Base-by-base conservation (phyloP, 2,329 filamentous ascomycete species). In the Aspergillus versicolor region DNA sequence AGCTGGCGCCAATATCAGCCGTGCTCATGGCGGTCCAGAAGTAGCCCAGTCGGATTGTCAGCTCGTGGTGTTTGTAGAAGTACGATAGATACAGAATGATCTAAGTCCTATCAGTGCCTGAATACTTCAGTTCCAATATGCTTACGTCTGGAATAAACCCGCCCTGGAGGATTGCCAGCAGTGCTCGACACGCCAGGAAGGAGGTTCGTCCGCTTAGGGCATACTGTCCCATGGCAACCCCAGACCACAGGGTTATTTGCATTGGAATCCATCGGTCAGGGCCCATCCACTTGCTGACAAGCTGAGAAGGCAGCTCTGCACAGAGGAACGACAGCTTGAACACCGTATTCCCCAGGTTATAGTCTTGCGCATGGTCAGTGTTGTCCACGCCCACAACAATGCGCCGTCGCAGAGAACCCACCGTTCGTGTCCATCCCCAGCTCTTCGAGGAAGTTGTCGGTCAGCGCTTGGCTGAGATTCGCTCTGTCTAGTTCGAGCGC, bases 11-110 rank as follows among this genome's bases (percentile, higher is more conserved):
- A 19, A 81, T 81, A 2, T 72, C 67, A 0, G 79, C 80, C 0
- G 70, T 68, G 46, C 79, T 62, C 12, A 88, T 84, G 0, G 87
- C 81, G 0, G 84, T 84, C 89, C 88, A 92, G 74, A 91, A 91
- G 66, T 80, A 84, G 61, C 84, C 84, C 17, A 92, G 74, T 1
- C 89, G 82, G 8, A 82, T 81, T 0, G 88, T 87, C 0, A 92
- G 77, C 68, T 92, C 89, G 49, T 80, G 80, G 1, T 84, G 84
- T 45, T 84, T 91, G 75, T 91, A 92, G 72, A 88, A 92, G 71
- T 92, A 92, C 5, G 84, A 87, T 4, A 91, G 77, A 71, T 88
- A 91, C 0, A 77, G 63, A 11, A 77, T 53, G 13, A 53, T 53
- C 51, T 53, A 5, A 5, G 15, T 15, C 8, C 17, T 8, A 8